Base-by-base conservation (phyloP, 345 rosid genomes). In the Aethionema arabicum region DNA sequence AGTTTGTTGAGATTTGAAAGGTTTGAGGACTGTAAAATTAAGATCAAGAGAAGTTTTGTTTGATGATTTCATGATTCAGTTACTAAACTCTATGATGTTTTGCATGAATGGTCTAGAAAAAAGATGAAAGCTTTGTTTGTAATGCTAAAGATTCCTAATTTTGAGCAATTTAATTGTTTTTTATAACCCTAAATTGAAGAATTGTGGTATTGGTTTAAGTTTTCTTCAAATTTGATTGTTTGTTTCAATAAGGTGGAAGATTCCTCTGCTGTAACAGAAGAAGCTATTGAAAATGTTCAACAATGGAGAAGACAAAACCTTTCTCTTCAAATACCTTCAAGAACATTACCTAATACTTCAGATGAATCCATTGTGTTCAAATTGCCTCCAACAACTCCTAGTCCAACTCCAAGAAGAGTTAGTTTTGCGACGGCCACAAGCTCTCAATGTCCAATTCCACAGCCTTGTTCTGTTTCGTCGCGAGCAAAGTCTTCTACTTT, bases 381-480 rank as follows among this genome's bases (percentile, higher is more conserved):
- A 76, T 84, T 89, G 84, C 88, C 91, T 0, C 82, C 82, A 36
- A 76, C 27, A 21, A 21, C 93, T 7, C 88, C 91, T 42, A 85
- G 86, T 80, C 81, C 80, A 63, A 89, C 91, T 65, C 95, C 95
- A 1, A 85, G 72, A 74, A 87, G 79, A 76, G 98, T 92, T 10
- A 89, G 85, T 69, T 92, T 92, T 66, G 65, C 77, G 59, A 43
- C 83, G 79, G 78, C 88, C 35, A 80, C 90, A 15, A 76, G 29
- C 53, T 75, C 90, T 51, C 69, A 68, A 2, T 82, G 76, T 70
- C 79, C 72, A 53, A 77, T 68, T 33, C 88, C 90, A 1, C 73
- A 83, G 29, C 67, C 84, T 32, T 69, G 83, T 38, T 74, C 84
- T 7, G 72, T 30, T 61, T 45, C 33, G 32, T 38, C 27, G 2